Conservation (phyloP, 306 rosid genomes). For the Trichosanthes cucumerina region DNA sequence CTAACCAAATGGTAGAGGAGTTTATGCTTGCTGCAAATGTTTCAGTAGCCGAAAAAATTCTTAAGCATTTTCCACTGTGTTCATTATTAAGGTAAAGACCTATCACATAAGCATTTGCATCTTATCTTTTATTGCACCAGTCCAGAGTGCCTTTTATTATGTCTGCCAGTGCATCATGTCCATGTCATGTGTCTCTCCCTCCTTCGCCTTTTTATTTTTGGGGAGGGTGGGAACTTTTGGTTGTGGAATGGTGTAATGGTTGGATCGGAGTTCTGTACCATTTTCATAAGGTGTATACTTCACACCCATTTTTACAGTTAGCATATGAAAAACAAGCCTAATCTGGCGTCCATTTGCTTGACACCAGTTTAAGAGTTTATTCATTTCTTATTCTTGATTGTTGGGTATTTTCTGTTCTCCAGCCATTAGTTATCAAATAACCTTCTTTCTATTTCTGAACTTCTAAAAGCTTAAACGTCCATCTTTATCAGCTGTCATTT, state of each 20-base stretch:
- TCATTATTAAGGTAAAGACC: constrained; percentile 63
- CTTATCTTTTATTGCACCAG: not conserved
- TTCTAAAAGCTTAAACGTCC: not conserved
- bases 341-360: not conserved
- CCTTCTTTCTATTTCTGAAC: not conserved
- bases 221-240: not conserved
- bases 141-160: not conserved
- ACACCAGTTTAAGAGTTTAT: not conserved
- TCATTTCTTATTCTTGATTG: not conserved
- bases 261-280: not conserved
- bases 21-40: constrained; percentile 99
- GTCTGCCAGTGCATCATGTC: not conserved
- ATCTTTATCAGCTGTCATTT: not conserved
- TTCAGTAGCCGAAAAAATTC: constrained; percentile 85
- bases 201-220: not conserved
- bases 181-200: not conserved
- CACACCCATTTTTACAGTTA: not conserved
- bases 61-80: constrained; percentile 57
- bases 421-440: not conserved
- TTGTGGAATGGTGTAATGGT: not conserved
- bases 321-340: not conserved
- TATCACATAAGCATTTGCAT: not conserved
- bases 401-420: not conserved
- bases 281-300: not conserved
- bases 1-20: constrained; percentile 99